Base-by-base conservation (phyloP, 2,329 filamentous ascomycete species). In the Aspergillus brunneoviolaceus region DNA sequence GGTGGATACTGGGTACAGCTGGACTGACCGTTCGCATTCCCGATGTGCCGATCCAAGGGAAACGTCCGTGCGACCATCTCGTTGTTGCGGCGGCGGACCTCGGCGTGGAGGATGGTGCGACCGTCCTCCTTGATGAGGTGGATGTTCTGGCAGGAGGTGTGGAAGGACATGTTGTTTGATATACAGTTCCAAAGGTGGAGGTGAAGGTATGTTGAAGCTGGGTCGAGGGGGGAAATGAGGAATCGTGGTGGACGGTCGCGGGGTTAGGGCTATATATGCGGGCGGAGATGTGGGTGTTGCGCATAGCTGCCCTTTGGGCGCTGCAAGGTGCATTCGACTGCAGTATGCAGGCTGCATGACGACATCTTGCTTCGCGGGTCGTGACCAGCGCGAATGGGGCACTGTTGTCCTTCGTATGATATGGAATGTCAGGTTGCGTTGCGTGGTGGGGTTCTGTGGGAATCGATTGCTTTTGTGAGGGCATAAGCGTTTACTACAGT, bases 41-140 rank as follows among this genome's bases (percentile, higher is more conserved):
- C 64, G 27, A 66, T 66, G 31, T 66, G 64, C 5, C 63, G 57
- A 21, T 66, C 64, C 5, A 66, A 51, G 2, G 63, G 55, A 55
- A 66, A 63, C 45, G 53, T 61, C 1, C 58, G 55, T 12, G 47
- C 31, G 5, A 35, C 27, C 25, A 53, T 33, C n/a, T 59, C 47
- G 21, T 60, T 60, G 6, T 51, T 39, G 7, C 25, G 45, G 39
- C 62, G 57, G n/a, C 61, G 57, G 7, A 64, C 53, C 0, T 59
- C 49, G 11, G 52, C 56, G n/a, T 58, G 51, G 12, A 65, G 59
- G 19, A 64, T 29, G 11, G 64, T 65, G n/a, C 14, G 21, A 5
- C 58, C 56, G 31, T 60, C 45, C 29, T 64, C 60, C 11, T 55
- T 49, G 25, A 52, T 21, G 57, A 65, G 57, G 33, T 62, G 56